Conservation (phyloP, 2,329 filamentous ascomycete species). For the Stachybotrys elegans region DNA sequence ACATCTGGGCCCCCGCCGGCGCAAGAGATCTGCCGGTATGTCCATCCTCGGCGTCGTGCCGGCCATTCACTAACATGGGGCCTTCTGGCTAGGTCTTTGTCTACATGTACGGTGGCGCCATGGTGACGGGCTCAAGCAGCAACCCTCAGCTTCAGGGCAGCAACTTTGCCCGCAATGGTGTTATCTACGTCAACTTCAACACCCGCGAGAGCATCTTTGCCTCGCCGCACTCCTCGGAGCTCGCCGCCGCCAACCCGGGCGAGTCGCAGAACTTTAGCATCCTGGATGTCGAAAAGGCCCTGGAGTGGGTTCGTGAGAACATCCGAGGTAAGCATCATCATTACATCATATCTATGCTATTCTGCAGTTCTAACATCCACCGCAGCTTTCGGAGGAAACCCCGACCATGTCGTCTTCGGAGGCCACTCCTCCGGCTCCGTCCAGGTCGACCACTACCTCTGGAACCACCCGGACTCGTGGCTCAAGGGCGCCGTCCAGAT, state of each 20-base stretch:
- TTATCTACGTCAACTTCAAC: slow-evolving; percentile 34
- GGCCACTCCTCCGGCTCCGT: slow-evolving; percentile 32
- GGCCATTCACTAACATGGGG: not conserved
- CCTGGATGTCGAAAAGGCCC: slow-evolving; percentile 18
- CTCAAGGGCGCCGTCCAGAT: slow-evolving; percentile 33
- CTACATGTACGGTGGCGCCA: slow-evolving; percentile 35
- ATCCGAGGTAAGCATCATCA: slow-evolving; percentile 10
- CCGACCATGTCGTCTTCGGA: slow-evolving; percentile 39
- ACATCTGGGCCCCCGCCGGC: slow-evolving; percentile 26
- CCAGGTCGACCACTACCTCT: slow-evolving; percentile 36
- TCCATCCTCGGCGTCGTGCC: not conserved
- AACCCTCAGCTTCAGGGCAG: slow-evolving; percentile 31
- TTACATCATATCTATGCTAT: too few relatives aligned
- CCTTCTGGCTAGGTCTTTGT: slow-evolving; percentile 24
- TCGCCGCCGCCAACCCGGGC: slow-evolving; percentile 12
- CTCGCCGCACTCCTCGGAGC: slow-evolving; percentile 35
- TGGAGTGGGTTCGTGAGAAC: slow-evolving; percentile 19
- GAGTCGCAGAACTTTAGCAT: slow-evolving; percentile 20
- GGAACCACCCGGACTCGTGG: slow-evolving; percentile 32
- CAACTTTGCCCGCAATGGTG: slow-evolving; percentile 30
- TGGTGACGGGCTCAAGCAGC: slow-evolving; percentile 28
- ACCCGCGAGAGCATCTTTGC: slow-evolving; percentile 37
- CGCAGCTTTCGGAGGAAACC: slow-evolving; percentile 36
- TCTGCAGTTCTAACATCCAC: slow-evolving; percentile 1
- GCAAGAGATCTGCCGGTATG: slow-evolving; percentile 22